Conservation (phyloP, 2,329 filamentous ascomycete genomes). For the Triangularia verruculosa region DNA sequence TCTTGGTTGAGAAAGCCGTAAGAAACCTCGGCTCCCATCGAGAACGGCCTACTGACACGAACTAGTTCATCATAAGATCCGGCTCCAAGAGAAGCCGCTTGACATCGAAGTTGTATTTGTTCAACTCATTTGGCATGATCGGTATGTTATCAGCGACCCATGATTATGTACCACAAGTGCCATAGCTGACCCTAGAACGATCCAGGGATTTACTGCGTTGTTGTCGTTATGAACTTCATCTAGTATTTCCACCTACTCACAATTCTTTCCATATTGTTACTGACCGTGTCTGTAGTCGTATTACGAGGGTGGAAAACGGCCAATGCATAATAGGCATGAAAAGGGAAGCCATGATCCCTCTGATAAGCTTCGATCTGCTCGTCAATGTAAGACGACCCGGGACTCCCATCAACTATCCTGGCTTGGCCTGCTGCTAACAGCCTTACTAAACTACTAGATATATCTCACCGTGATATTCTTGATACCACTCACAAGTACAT, state of each 20-base stretch:
- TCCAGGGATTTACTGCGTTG: conserved; percentile 40
- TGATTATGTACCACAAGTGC: background rate
- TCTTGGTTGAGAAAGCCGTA: conserved; percentile 62
- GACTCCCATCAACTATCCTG: background rate
- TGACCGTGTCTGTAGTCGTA: conserved; percentile 42
- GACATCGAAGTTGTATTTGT: conserved; percentile 56
- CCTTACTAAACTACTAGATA: conserved; percentile 34
- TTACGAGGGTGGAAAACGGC: conserved; percentile 52
- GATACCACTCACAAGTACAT: conserved; percentile 54
- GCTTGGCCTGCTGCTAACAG: background rate
- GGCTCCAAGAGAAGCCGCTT: conserved; percentile 50
- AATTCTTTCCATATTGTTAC: background rate
- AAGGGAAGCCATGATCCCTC: conserved; percentile 55
- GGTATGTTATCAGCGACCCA: conserved; percentile 30
- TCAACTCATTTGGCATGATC: conserved; percentile 60
- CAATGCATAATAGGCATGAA: conserved; percentile 62
- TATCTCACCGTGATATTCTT: conserved; percentile 64
- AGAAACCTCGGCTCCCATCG: conserved; percentile 23
- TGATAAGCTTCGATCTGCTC: conserved; percentile 59
- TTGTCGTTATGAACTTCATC: conserved; percentile 58
- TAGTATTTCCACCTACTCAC: conserved; percentile 43
- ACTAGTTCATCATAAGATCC: conserved; percentile 56
- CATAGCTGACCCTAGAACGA: background rate
- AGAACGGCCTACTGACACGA: conserved; percentile 13
- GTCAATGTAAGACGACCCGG: conserved; percentile 47